These are phyloP conservation scores for Mycotypha africana DNA, from an alignment of 371 early-diverging fungal genomes.

Conservation along the genomic window DNA sequence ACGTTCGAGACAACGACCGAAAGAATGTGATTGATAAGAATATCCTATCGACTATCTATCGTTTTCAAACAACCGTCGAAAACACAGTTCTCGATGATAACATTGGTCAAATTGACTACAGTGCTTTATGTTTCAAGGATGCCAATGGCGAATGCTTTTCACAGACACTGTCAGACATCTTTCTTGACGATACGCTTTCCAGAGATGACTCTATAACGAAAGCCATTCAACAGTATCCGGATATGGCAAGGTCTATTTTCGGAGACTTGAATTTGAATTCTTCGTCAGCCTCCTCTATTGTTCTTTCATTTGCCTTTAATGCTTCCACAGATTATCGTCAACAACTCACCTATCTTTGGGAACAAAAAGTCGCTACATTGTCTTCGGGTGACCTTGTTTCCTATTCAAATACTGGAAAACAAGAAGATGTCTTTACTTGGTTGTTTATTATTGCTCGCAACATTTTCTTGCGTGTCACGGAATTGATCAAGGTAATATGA, in stretches of 20 bases:
- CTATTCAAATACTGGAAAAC: slow-evolving; percentile 9
- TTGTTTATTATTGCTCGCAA: slow-evolving; percentile 40
- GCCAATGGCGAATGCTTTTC: slow-evolving; percentile 27
- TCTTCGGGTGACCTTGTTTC: slow-evolving; percentile 27
- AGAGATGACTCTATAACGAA: slow-evolving; percentile 20
- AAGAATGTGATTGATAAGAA: slow-evolving; percentile 30
- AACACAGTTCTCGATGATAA: slow-evolving; percentile 39
- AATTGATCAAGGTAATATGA: slow-evolving; percentile 48
- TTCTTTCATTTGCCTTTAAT: slow-evolving; percentile 54
- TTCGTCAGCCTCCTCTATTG: slow-evolving; percentile 26
- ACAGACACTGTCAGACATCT: slow-evolving; percentile 32
- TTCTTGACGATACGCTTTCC: slow-evolving; percentile 26
- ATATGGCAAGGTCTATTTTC: slow-evolving; percentile 18
- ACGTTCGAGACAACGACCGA: slow-evolving; percentile 33
- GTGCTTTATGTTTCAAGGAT: slow-evolving; percentile 28
- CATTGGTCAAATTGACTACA: slow-evolving; percentile 22
- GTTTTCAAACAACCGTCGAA: slow-evolving; percentile 49
- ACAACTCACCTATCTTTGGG: slow-evolving; percentile 42
- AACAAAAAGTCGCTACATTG: slow-evolving; percentile 41
- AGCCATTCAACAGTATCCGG: slow-evolving; percentile 31
- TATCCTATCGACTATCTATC: slow-evolving; percentile 38
- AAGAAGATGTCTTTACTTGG: slow-evolving; percentile 35
- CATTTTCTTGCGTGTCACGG: slow-evolving; percentile 49
- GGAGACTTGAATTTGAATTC: slow-evolving; percentile 18
- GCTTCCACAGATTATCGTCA: slow-evolving; percentile 44